Evolutionary conservation across 2,329 filamentous ascomycete species (phyloP), one percentile per base, ranked within the genome.

Genomic region (Orbilia quercus): DNA sequence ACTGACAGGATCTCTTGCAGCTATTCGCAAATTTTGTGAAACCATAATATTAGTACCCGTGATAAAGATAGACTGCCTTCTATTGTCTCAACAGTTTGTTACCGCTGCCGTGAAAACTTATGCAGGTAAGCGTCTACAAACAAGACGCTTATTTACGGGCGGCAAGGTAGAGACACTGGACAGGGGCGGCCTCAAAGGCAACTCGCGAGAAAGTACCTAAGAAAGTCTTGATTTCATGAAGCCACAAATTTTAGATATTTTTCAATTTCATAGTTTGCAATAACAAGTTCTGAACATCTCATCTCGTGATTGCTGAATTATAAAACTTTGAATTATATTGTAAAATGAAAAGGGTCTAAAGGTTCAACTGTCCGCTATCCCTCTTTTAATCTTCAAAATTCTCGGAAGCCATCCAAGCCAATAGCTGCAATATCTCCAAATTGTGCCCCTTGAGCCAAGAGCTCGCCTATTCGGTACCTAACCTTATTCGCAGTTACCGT

Each of bases 401-500:
- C 5, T 11, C 40, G 60, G 48, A 48, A 65, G 25, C 7, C 25
- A 28, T 59, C 38, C 40, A 50, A 44, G 18, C 44, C 63, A 67
- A 59, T 67, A 23, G 44, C 31, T 51, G 50, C 53, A n/a, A 59
- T 6, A 55, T 67, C 51, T 57, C 42, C 18, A 58, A 31, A 42
- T 23, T 44, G 53, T 42, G n/a, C 53, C 36, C 44, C 53, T 55
- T 25, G 1, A 20, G 51, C 63, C 44, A 58, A 59, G 45, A 18
- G 14, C 38, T 63, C 50, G 66, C 51, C 51, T 50, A 42, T 25
- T 62, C 55, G 66, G 48, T 57, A 62, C 57, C 59, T 63, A 71
- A 71, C 66, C 51, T 62, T 71, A 71, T 71, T 71, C 58, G 66
- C 66, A 20, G 55, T 60, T 22, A 31, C 18, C 12, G 22, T 18